phyloP scores from a whole-genome alignment of 2,329 filamentous ascomycete species.

The Atkinsonella hypoxylon region DNA sequence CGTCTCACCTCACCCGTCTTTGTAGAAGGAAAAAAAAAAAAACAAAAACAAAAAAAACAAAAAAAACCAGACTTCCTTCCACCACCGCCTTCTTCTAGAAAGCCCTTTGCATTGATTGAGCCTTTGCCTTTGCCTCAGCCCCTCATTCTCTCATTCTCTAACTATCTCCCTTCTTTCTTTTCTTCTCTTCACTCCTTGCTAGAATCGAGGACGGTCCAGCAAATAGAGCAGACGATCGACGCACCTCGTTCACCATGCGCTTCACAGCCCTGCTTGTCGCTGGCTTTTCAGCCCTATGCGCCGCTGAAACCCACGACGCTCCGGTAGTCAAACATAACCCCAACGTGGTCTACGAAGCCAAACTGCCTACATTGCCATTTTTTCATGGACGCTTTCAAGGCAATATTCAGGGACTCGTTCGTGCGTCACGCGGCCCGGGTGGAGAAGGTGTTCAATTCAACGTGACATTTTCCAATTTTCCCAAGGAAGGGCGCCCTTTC shows the following conservation, averaged over 20 bases:
- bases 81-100: no score
- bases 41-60: no score
- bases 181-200: background rate
- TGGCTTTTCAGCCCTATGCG: slow-evolving; percentile 8
- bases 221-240: background rate
- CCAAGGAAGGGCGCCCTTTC: slow-evolving; percentile 45
- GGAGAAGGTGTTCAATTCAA: slow-evolving; percentile 44
- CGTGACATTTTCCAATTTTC: slow-evolving; percentile 46
- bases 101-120: no score
- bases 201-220: background rate
- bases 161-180: no score
- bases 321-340: slow-evolving; percentile 44
- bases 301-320: slow-evolving; percentile 31
- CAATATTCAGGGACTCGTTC: slow-evolving; percentile 38
- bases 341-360: slow-evolving; percentile 39
- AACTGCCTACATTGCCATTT: slow-evolving; percentile 40
- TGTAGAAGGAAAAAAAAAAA: no score
- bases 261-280: background rate
- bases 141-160: no score
- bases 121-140: no score
- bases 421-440: slow-evolving; percentile 30
- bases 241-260: slow-evolving; percentile 1
- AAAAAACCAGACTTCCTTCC: no score
- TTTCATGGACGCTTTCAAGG: slow-evolving; percentile 35
- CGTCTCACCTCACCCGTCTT: no score